phyloP scores from a whole-genome alignment of 106 monocot genomes.

The Chionographis japonica region DNA sequence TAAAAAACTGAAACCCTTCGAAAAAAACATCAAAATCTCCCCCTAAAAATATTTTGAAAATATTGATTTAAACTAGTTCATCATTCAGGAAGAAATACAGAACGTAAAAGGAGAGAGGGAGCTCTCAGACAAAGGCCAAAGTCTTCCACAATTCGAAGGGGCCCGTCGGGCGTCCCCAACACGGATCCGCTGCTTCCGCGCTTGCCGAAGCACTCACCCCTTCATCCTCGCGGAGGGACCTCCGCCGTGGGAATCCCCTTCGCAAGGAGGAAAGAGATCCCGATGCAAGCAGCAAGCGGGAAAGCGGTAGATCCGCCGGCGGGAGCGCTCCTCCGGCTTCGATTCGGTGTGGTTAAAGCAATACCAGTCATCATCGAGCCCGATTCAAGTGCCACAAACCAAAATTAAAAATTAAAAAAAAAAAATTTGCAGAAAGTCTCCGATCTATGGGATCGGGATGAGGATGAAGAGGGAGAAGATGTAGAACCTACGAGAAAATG shows the following conservation, averaged over 20 bases:
- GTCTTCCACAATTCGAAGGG: too few species aligned
- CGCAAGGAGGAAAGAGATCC: slow-evolving; percentile 2
- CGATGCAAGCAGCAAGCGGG: slow-evolving; percentile 1
- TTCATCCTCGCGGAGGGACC: neutral
- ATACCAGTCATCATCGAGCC: slow-evolving; percentile 22
- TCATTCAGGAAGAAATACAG: too few species aligned
- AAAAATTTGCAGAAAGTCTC: too few species aligned
- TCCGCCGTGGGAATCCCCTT: neutral
- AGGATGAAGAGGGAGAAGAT: neutral
- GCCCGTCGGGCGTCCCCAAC: too few species aligned
- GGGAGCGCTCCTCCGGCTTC: neutral
- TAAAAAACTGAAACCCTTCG: too few species aligned
- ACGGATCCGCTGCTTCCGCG: neutral
- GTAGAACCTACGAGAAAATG: slow-evolving; percentile 34
- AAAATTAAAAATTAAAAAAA: neutral
- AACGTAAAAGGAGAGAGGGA: too few species aligned
- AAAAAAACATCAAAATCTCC: too few species aligned
- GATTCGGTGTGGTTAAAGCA: slow-evolving; percentile 35
- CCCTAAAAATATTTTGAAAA: too few species aligned
- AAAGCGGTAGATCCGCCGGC: neutral
- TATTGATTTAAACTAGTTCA: too few species aligned
- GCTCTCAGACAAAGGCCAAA: too few species aligned
- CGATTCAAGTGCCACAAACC: neutral
- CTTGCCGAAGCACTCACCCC: slow-evolving; percentile 11
- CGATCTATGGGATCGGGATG: too few species aligned